These are phyloP conservation scores for Diphasiastrum complanatum DNA, from an alignment of 83 land plant genomes.

Conservation along the genomic window DNA sequence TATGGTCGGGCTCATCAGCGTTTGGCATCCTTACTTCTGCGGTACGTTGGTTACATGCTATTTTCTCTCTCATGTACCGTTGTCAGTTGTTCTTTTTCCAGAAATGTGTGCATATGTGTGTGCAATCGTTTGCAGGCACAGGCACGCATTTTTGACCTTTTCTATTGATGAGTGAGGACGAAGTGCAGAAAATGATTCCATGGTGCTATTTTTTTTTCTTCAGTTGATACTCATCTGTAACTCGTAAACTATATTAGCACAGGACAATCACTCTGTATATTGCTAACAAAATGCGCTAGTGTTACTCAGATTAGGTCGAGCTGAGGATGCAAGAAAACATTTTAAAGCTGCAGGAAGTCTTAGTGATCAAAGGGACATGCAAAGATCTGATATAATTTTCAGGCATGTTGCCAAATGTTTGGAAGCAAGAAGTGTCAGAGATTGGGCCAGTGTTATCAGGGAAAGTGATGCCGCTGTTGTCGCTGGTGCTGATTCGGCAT, in stretches of 20 bases:
- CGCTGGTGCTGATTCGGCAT: conserved; percentile 86
- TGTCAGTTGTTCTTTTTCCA: background rate
- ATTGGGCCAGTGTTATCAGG: conserved; percentile 59
- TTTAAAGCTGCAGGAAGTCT: conserved; percentile 39
- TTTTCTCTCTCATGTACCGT: too few species aligned
- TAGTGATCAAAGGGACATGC: conserved; percentile 30
- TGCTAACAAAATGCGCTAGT: background rate
- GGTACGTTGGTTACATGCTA: conserved; percentile 35
- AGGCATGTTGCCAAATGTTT: conserved; percentile 41
- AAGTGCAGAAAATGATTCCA: too few species aligned
- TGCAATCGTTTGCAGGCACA: too few species aligned
- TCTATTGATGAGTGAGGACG: too few species aligned
- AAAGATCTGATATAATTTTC: conserved; percentile 41
- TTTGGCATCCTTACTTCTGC: conserved; percentile 56
- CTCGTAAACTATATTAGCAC: too few species aligned
- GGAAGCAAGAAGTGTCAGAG: conserved; percentile 42
- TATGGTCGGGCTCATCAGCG: conserved; percentile 78
- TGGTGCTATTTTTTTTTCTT: too few species aligned
- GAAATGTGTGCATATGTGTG: background rate
- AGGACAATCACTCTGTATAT: background rate
- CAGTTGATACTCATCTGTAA: background rate
- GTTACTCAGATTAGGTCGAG: conserved; percentile 57
- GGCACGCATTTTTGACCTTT: too few species aligned
- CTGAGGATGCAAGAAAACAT: conserved; percentile 63
- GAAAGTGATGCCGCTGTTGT: conserved; percentile 52